Percentiles rank a stretch among this genome's conserved stretches.
Conservation (phyloP, 1,284 basidiomycete genomes). For the Ganoderma lingzhi region DNA sequence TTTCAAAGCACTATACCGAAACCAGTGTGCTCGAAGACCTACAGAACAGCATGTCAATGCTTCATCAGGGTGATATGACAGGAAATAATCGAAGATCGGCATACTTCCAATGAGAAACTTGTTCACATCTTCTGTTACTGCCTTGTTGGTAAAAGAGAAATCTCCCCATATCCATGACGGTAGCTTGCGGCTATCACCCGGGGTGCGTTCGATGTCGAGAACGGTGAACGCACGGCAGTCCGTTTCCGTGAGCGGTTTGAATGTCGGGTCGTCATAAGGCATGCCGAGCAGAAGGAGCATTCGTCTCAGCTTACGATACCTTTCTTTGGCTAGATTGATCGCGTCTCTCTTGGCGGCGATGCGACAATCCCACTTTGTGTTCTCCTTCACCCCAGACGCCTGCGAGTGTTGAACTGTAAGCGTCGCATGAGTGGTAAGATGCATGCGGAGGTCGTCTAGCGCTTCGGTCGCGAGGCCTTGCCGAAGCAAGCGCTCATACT, state of each 20-base stretch:
- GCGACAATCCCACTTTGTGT: neutral
- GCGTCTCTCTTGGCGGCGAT: neutral
- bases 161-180: conserved; percentile 27
- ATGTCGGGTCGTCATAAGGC: neutral
- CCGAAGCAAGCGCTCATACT: neutral
- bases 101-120: too few relatives aligned
- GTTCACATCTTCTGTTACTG: too few relatives aligned
- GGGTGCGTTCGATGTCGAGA: neutral
- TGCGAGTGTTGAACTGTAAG: neutral
- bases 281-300: conserved; percentile 9
- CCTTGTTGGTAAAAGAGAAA: conserved; percentile 8
- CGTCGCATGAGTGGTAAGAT: neutral
- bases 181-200: conserved; percentile 6
- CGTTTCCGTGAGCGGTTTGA: neutral
- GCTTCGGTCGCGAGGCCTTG: neutral
- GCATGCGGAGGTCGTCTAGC: neutral
- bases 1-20: neutral
- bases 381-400: neutral
- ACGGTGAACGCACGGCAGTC: conserved; percentile 15
- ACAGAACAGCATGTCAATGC: too few relatives aligned
- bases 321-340: neutral
- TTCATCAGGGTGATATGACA: too few relatives aligned
- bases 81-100: too few relatives aligned
- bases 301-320: neutral
- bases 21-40: conserved; percentile 19